Conservation (phyloP, 805 yeast genomes). For the Spathaspora gorwiae region DNA sequence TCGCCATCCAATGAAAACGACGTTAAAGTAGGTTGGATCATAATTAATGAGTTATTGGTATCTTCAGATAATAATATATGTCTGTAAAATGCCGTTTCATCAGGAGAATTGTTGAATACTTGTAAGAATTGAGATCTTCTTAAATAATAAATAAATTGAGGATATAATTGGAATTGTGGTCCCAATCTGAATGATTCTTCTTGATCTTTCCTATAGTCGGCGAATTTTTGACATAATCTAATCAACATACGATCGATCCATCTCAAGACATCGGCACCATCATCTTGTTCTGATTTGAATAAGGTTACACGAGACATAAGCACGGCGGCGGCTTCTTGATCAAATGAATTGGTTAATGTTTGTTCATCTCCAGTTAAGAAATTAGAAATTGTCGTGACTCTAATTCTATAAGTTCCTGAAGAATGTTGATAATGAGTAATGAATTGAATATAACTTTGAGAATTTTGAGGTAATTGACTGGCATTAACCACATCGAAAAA, state of each 20-base stretch:
- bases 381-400: conserved; percentile 82
- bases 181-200: conserved; percentile 77
- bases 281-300: conserved; percentile 71
- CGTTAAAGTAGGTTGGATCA: conserved; percentile 96
- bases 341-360: conserved; percentile 64
- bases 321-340: conserved; percentile 97
- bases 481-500: conserved; percentile 73
- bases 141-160: conserved; percentile 92
- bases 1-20: conserved; percentile 73
- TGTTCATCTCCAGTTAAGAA: conserved; percentile 49
- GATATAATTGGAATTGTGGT: conserved; percentile 80
- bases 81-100: conserved; percentile 95
- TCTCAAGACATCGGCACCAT: conserved; percentile 86
- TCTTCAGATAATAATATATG: conserved; percentile 90
- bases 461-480: conserved; percentile 26
- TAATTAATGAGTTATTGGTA: conserved; percentile 84
- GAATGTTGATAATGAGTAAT: conserved; percentile 92
- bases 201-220: conserved; percentile 87
- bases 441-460: conserved; percentile 59
- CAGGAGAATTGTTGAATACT: conserved; percentile 97
- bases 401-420: conserved; percentile 81
- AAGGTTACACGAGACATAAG: conserved; percentile 87
- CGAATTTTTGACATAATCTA: conserved; percentile 85
- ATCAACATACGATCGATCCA: conserved; percentile 94
- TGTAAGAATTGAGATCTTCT: conserved; percentile 95